Conservation (phyloP, 345 rosid species). For the Hibiscus mutabilis region DNA sequence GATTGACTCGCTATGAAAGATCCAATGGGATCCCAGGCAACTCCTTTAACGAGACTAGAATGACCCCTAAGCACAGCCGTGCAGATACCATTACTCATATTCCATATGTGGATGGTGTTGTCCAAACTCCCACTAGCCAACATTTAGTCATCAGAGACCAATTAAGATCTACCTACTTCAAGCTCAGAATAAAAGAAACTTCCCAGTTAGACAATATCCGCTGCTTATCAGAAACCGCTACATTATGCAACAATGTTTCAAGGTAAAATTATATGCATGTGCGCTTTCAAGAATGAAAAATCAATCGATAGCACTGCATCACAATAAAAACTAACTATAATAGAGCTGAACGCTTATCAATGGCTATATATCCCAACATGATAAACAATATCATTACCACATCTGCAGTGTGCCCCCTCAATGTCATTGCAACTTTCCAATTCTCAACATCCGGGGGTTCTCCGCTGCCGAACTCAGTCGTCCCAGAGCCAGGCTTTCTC, state of each 20-base stretch:
- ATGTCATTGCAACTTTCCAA: conserved; percentile 96
- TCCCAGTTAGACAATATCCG: conserved; percentile 35
- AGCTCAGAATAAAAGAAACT: conserved; percentile 34
- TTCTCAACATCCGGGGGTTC: conserved; percentile 99
- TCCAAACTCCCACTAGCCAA: conserved; percentile 98
- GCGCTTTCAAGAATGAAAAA: too few species aligned
- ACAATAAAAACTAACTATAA: too few species aligned
- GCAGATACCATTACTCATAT: conserved; percentile 89
- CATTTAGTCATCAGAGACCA: conserved; percentile 98
- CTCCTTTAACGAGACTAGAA: conserved; percentile 96
- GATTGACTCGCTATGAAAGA: conserved; percentile 98
- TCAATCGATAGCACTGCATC: too few species aligned
- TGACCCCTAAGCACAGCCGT: conserved; percentile 97
- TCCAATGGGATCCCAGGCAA: conserved; percentile 98
- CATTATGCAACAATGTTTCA: too few species aligned
- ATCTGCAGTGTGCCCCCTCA: conserved; percentile 98
- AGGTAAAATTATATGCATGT: too few species aligned
- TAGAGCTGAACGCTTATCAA: too few species aligned
- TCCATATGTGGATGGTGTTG: conserved; percentile 93
- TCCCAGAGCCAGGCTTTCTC: conserved; percentile 96
- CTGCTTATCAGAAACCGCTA: conserved; percentile 11
- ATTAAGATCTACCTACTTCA: conserved; percentile 99
- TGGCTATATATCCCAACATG: too few species aligned
- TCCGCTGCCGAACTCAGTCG: conserved; percentile 97
- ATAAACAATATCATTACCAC: conserved; percentile 66